Evolutionary conservation across 179 eudicot genomes (phyloP), one percentile per base, ranked within the genome.

Genomic region (Silene vulgaris): DNA sequence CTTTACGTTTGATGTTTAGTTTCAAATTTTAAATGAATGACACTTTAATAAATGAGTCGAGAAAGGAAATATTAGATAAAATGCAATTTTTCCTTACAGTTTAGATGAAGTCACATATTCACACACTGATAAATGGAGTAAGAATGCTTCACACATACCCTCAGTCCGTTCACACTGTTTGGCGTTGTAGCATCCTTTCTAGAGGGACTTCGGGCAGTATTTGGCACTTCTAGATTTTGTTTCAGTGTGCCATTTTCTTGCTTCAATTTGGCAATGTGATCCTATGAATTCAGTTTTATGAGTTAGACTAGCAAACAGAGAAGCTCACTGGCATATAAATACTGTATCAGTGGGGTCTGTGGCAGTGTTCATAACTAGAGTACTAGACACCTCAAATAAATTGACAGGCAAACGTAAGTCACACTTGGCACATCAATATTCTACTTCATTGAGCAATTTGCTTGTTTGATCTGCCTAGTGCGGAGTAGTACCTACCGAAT

Each of bases 241-340:
- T 86, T 92, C 83, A 95, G 77, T 28, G 86, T 85, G 35, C 84
- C 88, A 86, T 86, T 87, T 87, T 95, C 99, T 81, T 89, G 89
- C 72, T 84, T 78, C 78, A 95, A 73, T 68, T 82, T 86, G 66
- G 77, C 81, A 78, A 95, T 86, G 66, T 84, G 81, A 77, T 90
- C 92, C 99, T 95, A 90, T 40, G 62, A 79, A 82, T 45, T 69
- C 72, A 74, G 73, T 32, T 54, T 65, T 35, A 71, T 52, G 23
- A 37, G 65, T 64, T 48, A 16, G 45, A 65, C 4, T 28, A 57
- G 32, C 16, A 78, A 60, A 12, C 43, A 82, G 5, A 75, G 3
- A 65, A 52, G 30, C 70, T 28, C 73, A 20, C 14, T 20, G n/a
- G 56, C 14, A 9, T 48, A 35, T 45, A 83, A 16, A 30, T 57